Base-by-base conservation (phyloP, 2,329 filamentous ascomycete genomes). In the Exophiala aquamarina region DNA sequence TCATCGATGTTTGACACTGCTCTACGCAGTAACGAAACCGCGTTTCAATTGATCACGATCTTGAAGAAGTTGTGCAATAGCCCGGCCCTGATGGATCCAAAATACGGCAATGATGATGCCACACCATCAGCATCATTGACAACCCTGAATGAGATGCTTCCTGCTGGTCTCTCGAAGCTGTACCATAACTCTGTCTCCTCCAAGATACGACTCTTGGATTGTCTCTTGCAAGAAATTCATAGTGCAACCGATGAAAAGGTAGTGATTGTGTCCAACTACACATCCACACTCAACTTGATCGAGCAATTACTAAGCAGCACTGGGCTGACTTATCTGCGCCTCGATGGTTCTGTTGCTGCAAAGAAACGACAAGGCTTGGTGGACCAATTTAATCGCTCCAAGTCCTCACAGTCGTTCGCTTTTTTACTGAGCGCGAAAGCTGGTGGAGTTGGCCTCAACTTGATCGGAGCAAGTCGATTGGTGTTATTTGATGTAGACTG, bases 1-100 rank as follows among this genome's bases (percentile, higher is more conserved):
- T 86, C 83, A 2, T 79, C 81, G 0, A 70, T 81, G 4, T 87
- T 87, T 56, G 75, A 79, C 40, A 74, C 71, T 23, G 79, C 81
- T 7, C 68, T 87, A 40, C 81, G 82, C 11, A 83, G 75, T 52
- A 54, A 44, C 29, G 81, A 86, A 40, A 75, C 76, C 37, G 78
- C 82, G 2, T 70, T 89, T 2, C 81, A 86, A 58, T 76, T 88
- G 11, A 87, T 88, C 59, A 87, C 81, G 13, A 74, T 87, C 14
- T 69, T 89, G 14, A 88, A 88, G 67, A 88, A 88, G 63, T 73
- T 87, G 14, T 88, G 85, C 71, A 88, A 88, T 62, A 84, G 82
- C 54, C 84, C 84, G 1, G 79, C 76, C 0, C 66, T 87, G 8
- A 70, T 89, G 6, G 73, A 74, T 33, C 67, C 73, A 2, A 77